These are phyloP conservation scores for Mangifera indica DNA, from an alignment of 345 rosid species.

Conservation along the genomic window DNA sequence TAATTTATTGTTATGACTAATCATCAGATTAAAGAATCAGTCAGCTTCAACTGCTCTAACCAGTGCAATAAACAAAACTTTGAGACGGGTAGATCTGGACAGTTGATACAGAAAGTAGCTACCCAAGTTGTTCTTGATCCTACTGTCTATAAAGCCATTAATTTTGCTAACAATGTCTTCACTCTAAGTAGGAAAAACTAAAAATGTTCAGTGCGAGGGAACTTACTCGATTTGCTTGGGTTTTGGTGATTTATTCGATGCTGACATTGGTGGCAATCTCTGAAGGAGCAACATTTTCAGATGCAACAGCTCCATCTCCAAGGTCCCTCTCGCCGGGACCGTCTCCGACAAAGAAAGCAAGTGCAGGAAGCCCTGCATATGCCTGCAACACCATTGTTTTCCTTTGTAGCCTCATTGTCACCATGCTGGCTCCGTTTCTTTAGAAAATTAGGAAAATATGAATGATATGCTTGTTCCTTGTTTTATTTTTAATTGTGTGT, in stretches of 20 bases:
- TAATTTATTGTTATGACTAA: neutral
- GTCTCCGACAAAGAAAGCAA: neutral
- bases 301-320: conserved; percentile 3
- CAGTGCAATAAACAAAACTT: neutral
- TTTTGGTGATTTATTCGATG: neutral
- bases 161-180: neutral
- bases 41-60: neutral
- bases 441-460: neutral
- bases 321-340: neutral
- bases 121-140: neutral
- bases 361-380: neutral
- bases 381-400: neutral
- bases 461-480: neutral
- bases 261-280: neutral
- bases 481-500: neutral
- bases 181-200: neutral
- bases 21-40: neutral
- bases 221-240: neutral
- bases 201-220: neutral
- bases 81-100: neutral
- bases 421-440: neutral
- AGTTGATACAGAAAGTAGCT: neutral
- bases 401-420: neutral
- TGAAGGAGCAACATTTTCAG: neutral
- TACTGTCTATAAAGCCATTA: neutral